Evolutionary conservation across 108 stramenopile species (phyloP).

Genomic region (Schizochytrium sp.): DNA sequence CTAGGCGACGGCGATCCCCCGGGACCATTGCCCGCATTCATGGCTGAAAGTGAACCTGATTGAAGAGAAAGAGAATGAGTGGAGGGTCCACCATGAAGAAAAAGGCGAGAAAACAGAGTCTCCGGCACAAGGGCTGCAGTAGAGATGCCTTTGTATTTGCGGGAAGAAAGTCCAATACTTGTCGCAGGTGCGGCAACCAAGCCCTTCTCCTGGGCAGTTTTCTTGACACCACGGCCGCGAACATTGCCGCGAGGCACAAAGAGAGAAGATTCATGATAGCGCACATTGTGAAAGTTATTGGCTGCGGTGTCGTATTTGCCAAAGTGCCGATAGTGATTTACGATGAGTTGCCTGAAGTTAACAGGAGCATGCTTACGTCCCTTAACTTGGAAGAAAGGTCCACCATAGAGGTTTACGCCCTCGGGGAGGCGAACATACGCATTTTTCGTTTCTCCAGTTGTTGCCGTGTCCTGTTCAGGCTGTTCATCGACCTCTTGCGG

Average conservation of each 20-base stretch:
- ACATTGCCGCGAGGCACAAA: constrained; percentile 57
- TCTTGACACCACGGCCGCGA: constrained; percentile 46
- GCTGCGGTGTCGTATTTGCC: constrained; percentile 34
- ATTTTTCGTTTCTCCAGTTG: neutral
- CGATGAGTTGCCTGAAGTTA: constrained; percentile 25
- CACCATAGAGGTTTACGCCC: constrained; percentile 52
- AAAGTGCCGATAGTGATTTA: constrained; percentile 54
- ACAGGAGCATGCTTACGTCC: neutral
- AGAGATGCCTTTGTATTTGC: constrained; percentile 43
- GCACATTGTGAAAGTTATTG: neutral
- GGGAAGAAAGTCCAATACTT: neutral
- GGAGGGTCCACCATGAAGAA: neutral
- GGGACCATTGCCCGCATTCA: neutral
- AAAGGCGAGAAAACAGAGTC: neutral
- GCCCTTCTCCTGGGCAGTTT: constrained; percentile 44
- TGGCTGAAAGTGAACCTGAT: neutral
- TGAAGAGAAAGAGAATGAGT: too few relatives aligned
- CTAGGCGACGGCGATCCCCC: neutral
- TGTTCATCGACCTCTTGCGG: constrained; percentile 7
- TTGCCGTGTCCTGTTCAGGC: neutral
- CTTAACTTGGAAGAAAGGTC: constrained; percentile 13
- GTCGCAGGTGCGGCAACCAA: constrained; percentile 13
- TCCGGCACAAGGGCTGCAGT: neutral
- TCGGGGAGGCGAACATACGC: constrained; percentile 9
- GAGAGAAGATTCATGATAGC: constrained; percentile 51